Base-by-base conservation (phyloP, 805 yeast genomes). In the Citeromyces nyonsensis region DNA sequence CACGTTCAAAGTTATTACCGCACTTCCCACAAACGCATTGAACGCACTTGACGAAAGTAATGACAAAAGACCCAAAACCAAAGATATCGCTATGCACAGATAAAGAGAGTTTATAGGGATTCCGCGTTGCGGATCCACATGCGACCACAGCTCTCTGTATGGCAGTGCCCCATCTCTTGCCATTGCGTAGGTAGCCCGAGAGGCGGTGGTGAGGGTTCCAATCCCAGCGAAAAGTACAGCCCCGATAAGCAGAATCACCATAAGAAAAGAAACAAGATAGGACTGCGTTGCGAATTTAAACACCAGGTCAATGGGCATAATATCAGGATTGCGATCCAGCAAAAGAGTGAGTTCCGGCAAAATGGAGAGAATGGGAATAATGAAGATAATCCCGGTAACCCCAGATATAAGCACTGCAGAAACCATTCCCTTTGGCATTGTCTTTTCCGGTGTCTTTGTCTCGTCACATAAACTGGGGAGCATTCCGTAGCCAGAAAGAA, bases 91-190 rank as follows among this genome's bases (percentile, higher is more conserved):
- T 63, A 77, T 73, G 10, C 83, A 72, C 29, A 79, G 52, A 28
- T 73, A 50, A 15, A 80, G 58, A 0, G 91, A 79, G 47, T 80
- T 73, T 40, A 68, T 69, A 2, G 93, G 94, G 14, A 80, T 73
- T 34, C 66, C 61, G 35, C 68, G 69, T 3, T 40, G 56, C 8
- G 68, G 62, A 41, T 75, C 76, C 28, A 82, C 81, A 42, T 66
- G 64, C 3, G 72, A 65, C 84, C 86, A 80, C 10, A 66, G 42
- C 9, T 66, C 59, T 35, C 70, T 66, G 42, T 59, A 68, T 2
- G 93, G 93, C 29, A 82, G 52, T 0, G 85, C 94, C 25, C 75
- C 81, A 49, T 82, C 94, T 55, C 94, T 66, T 33, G 88, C 83
- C 55, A 82, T 73, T 15, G 83, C 78, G 48, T 69, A 81, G 0